A percentile compares a stretch with the other conserved stretches of the same genome.
These are phyloP conservation scores for Leccinellum luteum DNA, from an alignment of 768 basidiomycete species.

Conservation along the genomic window DNA sequence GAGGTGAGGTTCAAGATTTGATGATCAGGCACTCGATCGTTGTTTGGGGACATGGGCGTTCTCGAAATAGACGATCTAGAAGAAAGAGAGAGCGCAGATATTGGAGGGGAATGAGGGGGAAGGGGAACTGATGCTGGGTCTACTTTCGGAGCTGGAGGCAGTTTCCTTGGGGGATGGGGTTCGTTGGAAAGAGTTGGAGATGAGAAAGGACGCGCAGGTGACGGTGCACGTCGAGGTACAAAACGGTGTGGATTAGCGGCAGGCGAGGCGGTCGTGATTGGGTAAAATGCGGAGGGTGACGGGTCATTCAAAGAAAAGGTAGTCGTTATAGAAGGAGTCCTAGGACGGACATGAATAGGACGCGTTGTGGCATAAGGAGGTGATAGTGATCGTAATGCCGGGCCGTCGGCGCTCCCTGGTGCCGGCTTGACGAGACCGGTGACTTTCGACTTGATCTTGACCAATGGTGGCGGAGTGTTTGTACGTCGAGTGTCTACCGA, in stretches of 20 bases:
- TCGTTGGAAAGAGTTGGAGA: constrained; percentile 28
- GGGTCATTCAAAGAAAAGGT: constrained; percentile 26
- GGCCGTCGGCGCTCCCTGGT: constrained; percentile 17
- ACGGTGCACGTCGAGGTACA: constrained; percentile 33
- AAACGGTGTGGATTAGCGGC: constrained; percentile 62
- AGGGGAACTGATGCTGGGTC: constrained; percentile 60
- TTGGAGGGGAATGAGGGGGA: constrained; percentile 68
- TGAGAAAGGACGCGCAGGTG: constrained; percentile 33
- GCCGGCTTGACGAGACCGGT: constrained; percentile 43
- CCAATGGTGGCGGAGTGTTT: constrained; percentile 15
- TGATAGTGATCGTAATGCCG: constrained; percentile 40
- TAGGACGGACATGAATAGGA: constrained; percentile 26
- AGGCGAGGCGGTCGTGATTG: constrained; percentile 53
- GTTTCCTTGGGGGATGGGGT: constrained; percentile 13
- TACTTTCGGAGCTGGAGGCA: constrained; percentile 33
- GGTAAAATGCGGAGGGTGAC: constrained; percentile 41
- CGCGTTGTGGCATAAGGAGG: constrained; percentile 33
- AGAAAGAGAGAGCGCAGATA: constrained; percentile 72
- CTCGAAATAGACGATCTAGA: constrained; percentile 67
- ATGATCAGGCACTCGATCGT: constrained; percentile 38
- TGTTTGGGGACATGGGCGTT: constrained; percentile 43
- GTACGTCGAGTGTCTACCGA: constrained; percentile 11
- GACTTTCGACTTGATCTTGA: constrained; percentile 62
- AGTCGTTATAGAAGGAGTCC: constrained; percentile 30
- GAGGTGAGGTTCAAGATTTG: constrained; percentile 43